phyloP scores from a whole-genome alignment of 805 yeast genomes.

The Brettanomyces bruxellensis region DNA sequence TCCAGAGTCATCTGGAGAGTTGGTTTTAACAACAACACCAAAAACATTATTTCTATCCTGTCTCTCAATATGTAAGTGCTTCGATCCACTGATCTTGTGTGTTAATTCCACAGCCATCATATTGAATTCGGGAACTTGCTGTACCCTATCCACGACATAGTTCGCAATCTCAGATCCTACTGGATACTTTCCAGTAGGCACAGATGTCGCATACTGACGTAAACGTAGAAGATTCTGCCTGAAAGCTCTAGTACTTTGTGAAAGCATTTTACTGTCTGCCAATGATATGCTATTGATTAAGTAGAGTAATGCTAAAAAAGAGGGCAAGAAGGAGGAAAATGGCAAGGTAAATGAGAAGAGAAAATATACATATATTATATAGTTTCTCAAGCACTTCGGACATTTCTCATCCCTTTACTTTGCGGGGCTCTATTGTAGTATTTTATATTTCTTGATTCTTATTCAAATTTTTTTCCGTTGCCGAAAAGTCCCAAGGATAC shows the following conservation, averaged over 20 bases:
- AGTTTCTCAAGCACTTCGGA: too few relatives aligned
- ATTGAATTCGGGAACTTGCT: constrained; percentile 73
- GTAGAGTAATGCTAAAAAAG: too few relatives aligned
- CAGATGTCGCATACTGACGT: not conserved
- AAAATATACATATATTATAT: too few relatives aligned
- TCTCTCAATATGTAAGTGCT: constrained; percentile 79
- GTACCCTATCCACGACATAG: constrained; percentile 52
- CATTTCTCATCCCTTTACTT: too few relatives aligned
- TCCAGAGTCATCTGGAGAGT: constrained; percentile 92
- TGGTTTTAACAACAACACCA: constrained; percentile 82
- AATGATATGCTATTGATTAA: too few relatives aligned
- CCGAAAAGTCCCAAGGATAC: too few relatives aligned
- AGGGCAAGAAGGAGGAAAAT: too few relatives aligned
- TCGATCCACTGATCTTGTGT: constrained; percentile 64
- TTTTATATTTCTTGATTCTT: too few relatives aligned
- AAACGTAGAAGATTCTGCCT: not conserved
- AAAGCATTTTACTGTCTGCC: not conserved
- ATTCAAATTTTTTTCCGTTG: too few relatives aligned
- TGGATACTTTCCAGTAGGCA: constrained; percentile 37
- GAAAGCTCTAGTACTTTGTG: not conserved
- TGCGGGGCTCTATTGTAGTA: too few relatives aligned
- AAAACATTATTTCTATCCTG: constrained; percentile 83
- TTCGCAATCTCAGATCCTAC: constrained; percentile 59
- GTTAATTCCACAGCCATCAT: constrained; percentile 66
- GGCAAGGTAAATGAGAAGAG: too few relatives aligned